Conservation (phyloP, 208 protist genomes). For the Kentomonas sorsogonicus region DNA sequence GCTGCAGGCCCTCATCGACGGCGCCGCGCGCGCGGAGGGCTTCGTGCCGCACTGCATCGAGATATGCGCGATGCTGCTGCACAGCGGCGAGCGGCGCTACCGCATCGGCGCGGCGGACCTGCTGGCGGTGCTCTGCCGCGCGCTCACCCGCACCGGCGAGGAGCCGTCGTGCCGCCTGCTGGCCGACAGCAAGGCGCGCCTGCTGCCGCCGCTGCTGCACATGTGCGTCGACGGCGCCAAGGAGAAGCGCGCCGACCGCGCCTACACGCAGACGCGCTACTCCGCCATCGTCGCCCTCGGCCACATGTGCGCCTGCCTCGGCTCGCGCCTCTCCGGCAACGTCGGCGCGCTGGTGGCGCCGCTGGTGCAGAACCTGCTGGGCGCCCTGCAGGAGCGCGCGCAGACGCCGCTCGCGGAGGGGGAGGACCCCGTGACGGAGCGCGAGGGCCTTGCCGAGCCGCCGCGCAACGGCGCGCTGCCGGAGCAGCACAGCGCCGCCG, state of each 20-base stretch:
- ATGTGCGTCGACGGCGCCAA: no score
- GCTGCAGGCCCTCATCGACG: conserved; percentile 55
- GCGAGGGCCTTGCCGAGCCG: conserved; percentile 12
- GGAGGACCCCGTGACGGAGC: conserved; percentile 14
- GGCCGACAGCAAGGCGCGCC: conserved; percentile 41
- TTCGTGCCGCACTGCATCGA: conserved; percentile 72
- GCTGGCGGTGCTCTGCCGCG: conserved; percentile 48
- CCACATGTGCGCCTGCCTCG: conserved; percentile 44
- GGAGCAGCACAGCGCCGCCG: conserved; percentile 19
- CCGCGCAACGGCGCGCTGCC: conserved; percentile 31
- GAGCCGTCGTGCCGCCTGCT: conserved; percentile 56
- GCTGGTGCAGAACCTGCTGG: conserved; percentile 52
- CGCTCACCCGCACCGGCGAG: conserved; percentile 38
- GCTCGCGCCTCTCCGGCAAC: conserved; percentile 34
- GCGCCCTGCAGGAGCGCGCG: conserved; percentile 23
- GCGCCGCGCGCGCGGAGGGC: conserved; percentile 40
- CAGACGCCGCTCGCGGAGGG: conserved; percentile 21
- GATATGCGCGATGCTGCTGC: conserved; percentile 46
- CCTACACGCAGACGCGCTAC: conserved; percentile 39
- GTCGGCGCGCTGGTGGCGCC: conserved; percentile 30
- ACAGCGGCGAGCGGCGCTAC: conserved; percentile 26
- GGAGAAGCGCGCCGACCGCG: conserved; percentile 17
- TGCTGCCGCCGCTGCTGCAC: conserved; percentile 55
- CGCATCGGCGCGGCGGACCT: conserved; percentile 63
- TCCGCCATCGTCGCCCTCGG: conserved; percentile 54